These are phyloP conservation scores for Pseudoturritis turrita DNA, from an alignment of 345 rosid genomes.

Conservation along the genomic window DNA sequence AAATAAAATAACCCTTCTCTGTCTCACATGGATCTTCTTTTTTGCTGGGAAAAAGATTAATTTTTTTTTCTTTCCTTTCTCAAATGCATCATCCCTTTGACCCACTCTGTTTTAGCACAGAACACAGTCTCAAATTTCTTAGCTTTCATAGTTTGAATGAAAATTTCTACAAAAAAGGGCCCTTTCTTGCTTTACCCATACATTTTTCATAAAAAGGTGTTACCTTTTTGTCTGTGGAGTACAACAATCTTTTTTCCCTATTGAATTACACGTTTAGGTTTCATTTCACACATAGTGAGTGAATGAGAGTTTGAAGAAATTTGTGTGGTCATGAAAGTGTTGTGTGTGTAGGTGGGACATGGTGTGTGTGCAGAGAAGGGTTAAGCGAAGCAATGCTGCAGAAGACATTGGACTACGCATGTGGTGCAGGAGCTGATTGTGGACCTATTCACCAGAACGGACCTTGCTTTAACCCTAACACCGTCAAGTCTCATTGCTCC, in stretches of 20 bases:
- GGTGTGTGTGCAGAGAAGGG: slow-evolving; percentile 87
- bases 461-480: slow-evolving; percentile 68
- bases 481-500: slow-evolving; percentile 68
- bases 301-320: background rate
- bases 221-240: background rate
- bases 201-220: slow-evolving; percentile 12
- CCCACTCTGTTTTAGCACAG: slow-evolving; percentile 1
- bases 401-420: slow-evolving; percentile 86
- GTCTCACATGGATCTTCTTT: slow-evolving; percentile 4
- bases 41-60: background rate
- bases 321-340: background rate
- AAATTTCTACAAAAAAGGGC: background rate
- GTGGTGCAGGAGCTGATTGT: slow-evolving; percentile 98
- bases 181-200: slow-evolving; percentile 9
- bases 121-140: slow-evolving; percentile 10
- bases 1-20: background rate
- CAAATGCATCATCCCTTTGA: background rate
- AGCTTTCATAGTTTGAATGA: background rate
- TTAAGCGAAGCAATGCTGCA: slow-evolving; percentile 50
- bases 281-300: background rate
- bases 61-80: background rate
- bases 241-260: background rate
- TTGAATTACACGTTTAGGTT: slow-evolving; percentile 6
- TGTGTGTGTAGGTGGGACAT: slow-evolving; percentile 46
- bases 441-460: slow-evolving; percentile 56